phyloP scores from a whole-genome alignment of 1,139 yeast genomes.

The Sugiyamaella japonica region DNA sequence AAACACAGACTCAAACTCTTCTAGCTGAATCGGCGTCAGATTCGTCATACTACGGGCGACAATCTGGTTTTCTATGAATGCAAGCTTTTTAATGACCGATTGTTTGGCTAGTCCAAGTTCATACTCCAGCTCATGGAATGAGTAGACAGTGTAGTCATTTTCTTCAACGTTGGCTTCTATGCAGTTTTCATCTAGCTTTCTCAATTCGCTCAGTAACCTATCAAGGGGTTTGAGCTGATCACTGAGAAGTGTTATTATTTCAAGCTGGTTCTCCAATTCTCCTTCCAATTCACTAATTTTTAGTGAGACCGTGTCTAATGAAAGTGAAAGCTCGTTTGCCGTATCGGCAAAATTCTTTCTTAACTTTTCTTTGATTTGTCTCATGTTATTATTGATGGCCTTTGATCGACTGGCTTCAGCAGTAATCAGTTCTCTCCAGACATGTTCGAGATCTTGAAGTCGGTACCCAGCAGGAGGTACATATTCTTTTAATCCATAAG shows the following conservation, averaged over 20 bases:
- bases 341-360: constrained; percentile 47
- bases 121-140: constrained; percentile 44
- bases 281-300: constrained; percentile 42
- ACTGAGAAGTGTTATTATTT: constrained; percentile 37
- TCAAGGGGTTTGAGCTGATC: constrained; percentile 41
- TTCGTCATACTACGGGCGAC: constrained; percentile 45
- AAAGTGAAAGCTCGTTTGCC: constrained; percentile 42
- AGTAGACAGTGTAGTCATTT: constrained; percentile 44
- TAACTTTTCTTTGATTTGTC: constrained; percentile 47
- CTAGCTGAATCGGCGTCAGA: constrained; percentile 45
- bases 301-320: constrained; percentile 37
- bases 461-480: constrained; percentile 41
- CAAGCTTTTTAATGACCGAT: constrained; percentile 42
- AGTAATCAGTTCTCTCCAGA: constrained; percentile 39
- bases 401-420: constrained; percentile 42
- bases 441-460: constrained; percentile 37
- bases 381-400: constrained; percentile 39
- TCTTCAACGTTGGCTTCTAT: constrained; percentile 45
- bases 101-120: constrained; percentile 44
- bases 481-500: constrained; percentile 42
- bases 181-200: constrained; percentile 36
- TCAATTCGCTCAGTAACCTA: constrained; percentile 33
- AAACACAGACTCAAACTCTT: constrained; percentile 47
- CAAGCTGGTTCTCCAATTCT: constrained; percentile 43
- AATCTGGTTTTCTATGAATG: constrained; percentile 45